Evolutionary conservation across 169 alveolate species (phyloP).

Genomic region (Cardiosporidium cionae): DNA sequence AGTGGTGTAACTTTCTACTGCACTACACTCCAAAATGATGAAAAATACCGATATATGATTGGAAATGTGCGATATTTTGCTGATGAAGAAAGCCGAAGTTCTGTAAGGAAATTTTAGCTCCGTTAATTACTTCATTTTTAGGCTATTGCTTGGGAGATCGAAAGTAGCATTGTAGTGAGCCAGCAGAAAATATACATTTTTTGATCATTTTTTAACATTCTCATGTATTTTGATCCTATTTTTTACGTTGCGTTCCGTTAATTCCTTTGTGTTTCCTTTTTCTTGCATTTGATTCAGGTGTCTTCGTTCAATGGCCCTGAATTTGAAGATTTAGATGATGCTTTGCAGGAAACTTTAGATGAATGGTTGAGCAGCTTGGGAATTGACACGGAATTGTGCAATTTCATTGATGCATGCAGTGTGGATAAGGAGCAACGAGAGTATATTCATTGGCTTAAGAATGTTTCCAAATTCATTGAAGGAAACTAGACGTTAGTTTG

Average conservation of each 20-base stretch:
- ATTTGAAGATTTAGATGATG: conserved; percentile 80
- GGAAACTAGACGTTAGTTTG: background rate
- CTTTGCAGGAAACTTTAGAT: conserved; percentile 67
- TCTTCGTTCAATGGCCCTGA: conserved; percentile 76
- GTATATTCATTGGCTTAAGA: conserved; percentile 30
- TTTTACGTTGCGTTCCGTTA: conserved; percentile 14
- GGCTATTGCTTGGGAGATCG: background rate
- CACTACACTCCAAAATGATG: conserved; percentile 65
- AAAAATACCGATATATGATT: conserved; percentile 64
- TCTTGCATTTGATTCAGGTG: conserved; percentile 26
- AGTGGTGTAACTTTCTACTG: conserved; percentile 71
- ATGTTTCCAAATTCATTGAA: background rate
- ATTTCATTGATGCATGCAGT: conserved; percentile 74
- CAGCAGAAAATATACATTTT: background rate
- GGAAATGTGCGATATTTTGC: conserved; percentile 62
- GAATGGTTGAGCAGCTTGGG: conserved; percentile 50
- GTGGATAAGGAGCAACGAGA: conserved; percentile 63
- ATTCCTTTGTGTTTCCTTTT: conserved; percentile 14
- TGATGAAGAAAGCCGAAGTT: conserved; percentile 60
- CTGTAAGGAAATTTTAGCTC: conserved; percentile 33
- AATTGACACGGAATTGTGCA: conserved; percentile 67
- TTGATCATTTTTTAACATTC: background rate
- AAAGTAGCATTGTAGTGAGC: background rate
- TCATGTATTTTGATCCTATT: background rate
- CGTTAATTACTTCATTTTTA: background rate